Conservation (phyloP, 2,329 filamentous ascomycete genomes). For the Eutypella sp. region DNA sequence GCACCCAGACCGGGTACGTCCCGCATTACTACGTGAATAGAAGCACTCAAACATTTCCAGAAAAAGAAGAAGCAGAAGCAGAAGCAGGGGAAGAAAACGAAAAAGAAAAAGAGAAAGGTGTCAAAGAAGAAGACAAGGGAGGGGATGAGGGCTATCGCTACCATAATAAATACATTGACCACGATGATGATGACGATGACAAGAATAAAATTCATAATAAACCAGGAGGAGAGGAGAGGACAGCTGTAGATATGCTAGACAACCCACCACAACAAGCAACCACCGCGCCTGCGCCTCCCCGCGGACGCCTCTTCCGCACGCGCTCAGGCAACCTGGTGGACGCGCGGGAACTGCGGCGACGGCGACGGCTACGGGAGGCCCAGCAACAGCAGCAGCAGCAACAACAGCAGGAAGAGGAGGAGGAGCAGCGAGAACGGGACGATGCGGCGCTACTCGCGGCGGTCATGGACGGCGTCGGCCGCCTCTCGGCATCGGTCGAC, state of each 20-base stretch:
- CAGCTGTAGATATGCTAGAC: no score
- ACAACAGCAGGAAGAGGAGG: not conserved
- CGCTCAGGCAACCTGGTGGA: slow-evolving; percentile 22
- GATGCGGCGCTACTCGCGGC: slow-evolving; percentile 29
- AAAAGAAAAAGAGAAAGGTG: not conserved
- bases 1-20: slow-evolving; percentile 5
- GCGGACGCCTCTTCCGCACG: slow-evolving; percentile 16
- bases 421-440: slow-evolving; percentile 14
- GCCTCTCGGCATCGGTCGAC: slow-evolving; percentile 24
- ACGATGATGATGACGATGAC: no score
- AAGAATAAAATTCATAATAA: no score
- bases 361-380: slow-evolving; percentile 3
- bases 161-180: no score
- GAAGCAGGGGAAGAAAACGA: not conserved
- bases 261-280: no score
- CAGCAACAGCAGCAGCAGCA: not conserved
- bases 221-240: no score
- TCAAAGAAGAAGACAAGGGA: not conserved
- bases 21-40: not conserved
- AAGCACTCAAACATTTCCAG: not conserved
- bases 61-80: not conserved
- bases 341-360: slow-evolving; percentile 16
- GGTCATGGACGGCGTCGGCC: slow-evolving; percentile 32
- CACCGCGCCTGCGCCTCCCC: slow-evolving; percentile 1
- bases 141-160: no score